These are phyloP conservation scores for Kodamaea alishanica DNA, from an alignment of 1,139 yeast genomes.

Conservation along the genomic window DNA sequence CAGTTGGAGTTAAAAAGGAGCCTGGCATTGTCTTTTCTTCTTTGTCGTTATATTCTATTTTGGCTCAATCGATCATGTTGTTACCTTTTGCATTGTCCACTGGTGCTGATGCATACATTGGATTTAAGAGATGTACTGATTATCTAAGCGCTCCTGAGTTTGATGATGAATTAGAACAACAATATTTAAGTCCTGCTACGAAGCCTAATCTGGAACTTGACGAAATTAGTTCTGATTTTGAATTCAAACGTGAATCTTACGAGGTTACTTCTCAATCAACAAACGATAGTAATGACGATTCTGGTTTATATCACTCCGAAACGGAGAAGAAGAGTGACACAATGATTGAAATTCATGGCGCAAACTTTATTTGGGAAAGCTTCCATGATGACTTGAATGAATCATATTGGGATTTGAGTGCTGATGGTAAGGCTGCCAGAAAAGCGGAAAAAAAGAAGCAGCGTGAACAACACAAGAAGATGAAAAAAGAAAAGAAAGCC, in stretches of 20 bases:
- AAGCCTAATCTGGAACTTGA: not conserved
- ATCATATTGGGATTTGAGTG: constrained; percentile 25
- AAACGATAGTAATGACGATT: constrained; percentile 4
- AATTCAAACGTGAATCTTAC: constrained; percentile 11
- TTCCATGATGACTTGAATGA: constrained; percentile 28
- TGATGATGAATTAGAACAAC: constrained; percentile 21
- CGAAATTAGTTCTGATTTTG: constrained; percentile 17
- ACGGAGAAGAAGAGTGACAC: constrained; percentile 6
- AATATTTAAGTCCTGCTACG: constrained; percentile 8
- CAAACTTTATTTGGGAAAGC: constrained; percentile 35
- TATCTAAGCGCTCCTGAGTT: constrained; percentile 41
- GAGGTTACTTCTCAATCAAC: constrained; percentile 3
- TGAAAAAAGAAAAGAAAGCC: constrained; percentile 17
- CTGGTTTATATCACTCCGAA: constrained; percentile 2
- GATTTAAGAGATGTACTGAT: constrained; percentile 45
- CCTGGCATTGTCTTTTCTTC: constrained; percentile 49
- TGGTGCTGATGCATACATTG: constrained; percentile 53
- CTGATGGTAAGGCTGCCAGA: constrained; percentile 15
- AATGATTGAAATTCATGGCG: constrained; percentile 28
- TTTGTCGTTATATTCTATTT: constrained; percentile 48
- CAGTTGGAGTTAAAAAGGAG: constrained; percentile 30
- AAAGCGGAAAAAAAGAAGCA: constrained; percentile 14
- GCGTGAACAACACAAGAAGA: constrained; percentile 12
- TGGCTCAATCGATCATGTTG: constrained; percentile 50
- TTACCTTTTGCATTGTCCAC: constrained; percentile 54